phyloP scores from a whole-genome alignment of 1,284 basidiomycete genomes.

The Cryptococcus sp. region DNA sequence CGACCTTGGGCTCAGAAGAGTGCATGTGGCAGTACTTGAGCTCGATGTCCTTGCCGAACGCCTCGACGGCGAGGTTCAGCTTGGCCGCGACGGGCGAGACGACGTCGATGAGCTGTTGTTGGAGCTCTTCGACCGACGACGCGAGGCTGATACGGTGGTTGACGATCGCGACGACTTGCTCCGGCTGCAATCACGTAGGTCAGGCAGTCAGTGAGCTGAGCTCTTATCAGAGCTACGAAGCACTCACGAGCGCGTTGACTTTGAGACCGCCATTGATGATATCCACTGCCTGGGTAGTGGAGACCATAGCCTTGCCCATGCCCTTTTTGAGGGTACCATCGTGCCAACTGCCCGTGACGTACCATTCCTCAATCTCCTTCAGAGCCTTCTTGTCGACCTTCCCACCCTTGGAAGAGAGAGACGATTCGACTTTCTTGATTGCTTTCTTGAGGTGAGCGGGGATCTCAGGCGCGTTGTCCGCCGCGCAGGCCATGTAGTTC shows the following conservation, averaged over 20 bases:
- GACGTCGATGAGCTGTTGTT: constrained; percentile 34
- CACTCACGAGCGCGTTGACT: constrained; percentile 45
- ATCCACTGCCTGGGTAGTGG: constrained; percentile 50
- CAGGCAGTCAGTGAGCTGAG: neutral
- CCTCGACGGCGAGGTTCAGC: constrained; percentile 43
- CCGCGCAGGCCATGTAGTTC: constrained; percentile 35
- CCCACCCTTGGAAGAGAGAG: constrained; percentile 15
- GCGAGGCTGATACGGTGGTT: constrained; percentile 49
- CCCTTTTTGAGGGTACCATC: constrained; percentile 25
- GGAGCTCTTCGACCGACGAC: constrained; percentile 37
- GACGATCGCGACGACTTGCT: constrained; percentile 43
- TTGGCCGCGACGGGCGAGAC: constrained; percentile 38
- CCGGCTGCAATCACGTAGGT: constrained; percentile 29
- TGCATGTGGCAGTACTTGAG: constrained; percentile 17
- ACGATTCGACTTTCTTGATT: constrained; percentile 25
- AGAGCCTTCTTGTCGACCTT: constrained; percentile 40
- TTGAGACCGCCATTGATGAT: constrained; percentile 49
- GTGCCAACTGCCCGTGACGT: constrained; percentile 20
- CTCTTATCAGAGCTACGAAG: neutral
- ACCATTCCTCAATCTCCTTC: constrained; percentile 35
- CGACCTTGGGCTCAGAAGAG: constrained; percentile 24
- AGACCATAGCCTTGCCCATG: constrained; percentile 36
- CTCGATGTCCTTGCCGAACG: constrained; percentile 40
- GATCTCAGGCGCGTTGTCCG: constrained; percentile 29
- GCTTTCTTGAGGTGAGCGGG: constrained; percentile 29